These are phyloP conservation scores for Solanum pimpinellifolium DNA, from an alignment of 257 asterid species.

Conservation along the genomic window DNA sequence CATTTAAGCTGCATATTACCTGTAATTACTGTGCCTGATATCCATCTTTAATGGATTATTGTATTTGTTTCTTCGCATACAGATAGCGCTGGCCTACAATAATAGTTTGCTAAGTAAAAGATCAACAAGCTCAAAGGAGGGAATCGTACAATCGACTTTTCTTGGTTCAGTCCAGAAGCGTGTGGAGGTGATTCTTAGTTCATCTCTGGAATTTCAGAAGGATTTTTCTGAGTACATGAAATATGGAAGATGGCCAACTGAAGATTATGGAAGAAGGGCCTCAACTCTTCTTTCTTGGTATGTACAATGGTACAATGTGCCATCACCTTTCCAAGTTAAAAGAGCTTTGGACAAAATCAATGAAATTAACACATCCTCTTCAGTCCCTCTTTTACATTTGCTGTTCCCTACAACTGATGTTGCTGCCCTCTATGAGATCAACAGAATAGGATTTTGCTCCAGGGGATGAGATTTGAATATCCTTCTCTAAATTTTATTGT, in stretches of 20 bases:
- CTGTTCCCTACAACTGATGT: slow-evolving; percentile 67
- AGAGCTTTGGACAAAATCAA: slow-evolving; percentile 39
- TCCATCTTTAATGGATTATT: background rate
- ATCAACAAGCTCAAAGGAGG: slow-evolving; percentile 41
- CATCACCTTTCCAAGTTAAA: slow-evolving; percentile 41
- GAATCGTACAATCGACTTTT: slow-evolving; percentile 67
- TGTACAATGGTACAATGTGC: slow-evolving; percentile 68
- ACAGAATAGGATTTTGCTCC: background rate
- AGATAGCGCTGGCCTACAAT: slow-evolving; percentile 80
- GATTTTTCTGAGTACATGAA: slow-evolving; percentile 27
- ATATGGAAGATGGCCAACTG: slow-evolving; percentile 56
- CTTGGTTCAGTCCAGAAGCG: slow-evolving; percentile 76
- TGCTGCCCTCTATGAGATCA: slow-evolving; percentile 42
- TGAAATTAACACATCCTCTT: slow-evolving; percentile 13
- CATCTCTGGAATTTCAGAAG: slow-evolving; percentile 10
- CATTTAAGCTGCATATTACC: background rate
- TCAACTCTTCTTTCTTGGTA: slow-evolving; percentile 61
- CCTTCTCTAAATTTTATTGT: background rate
- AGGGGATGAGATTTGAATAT: background rate
- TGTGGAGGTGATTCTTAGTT: slow-evolving; percentile 54
- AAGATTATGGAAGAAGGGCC: slow-evolving; percentile 22
- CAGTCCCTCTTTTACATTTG: slow-evolving; percentile 57
- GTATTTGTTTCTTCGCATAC: background rate
- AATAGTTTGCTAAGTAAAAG: slow-evolving; percentile 63
- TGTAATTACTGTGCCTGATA: background rate